Evolutionary conservation across 1,139 yeast species (phyloP).

Genomic region (Hemisphaericaspora lyxosophila): DNA sequence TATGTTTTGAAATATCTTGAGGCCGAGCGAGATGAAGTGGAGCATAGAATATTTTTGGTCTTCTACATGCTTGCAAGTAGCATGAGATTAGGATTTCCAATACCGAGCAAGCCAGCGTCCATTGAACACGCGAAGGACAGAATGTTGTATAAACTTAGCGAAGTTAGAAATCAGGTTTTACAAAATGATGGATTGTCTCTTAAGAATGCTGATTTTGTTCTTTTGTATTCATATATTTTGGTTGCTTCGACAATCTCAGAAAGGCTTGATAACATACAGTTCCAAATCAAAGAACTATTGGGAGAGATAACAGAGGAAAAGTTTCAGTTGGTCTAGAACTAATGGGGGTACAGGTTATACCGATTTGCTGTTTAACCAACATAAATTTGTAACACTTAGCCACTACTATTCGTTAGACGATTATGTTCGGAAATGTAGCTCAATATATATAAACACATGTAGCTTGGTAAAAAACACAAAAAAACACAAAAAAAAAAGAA

Average conservation of each 20-base stretch:
- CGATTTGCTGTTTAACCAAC: no score
- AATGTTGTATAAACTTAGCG: constrained; percentile 61
- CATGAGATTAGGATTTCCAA: constrained; percentile 69
- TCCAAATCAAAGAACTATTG: constrained; percentile 53
- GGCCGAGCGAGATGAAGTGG: constrained; percentile 64
- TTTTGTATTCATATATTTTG: constrained; percentile 71
- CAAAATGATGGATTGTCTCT: constrained; percentile 22
- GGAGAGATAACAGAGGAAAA: constrained; percentile 64
- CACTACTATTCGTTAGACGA: no score
- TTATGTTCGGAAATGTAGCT: no score
- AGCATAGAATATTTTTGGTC: constrained; percentile 67
- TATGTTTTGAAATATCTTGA: constrained; percentile 56
- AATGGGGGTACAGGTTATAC: no score
- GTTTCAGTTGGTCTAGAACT: constrained; percentile 42
- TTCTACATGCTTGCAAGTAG: constrained; percentile 82
- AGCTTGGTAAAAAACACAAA: no score
- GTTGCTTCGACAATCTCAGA: constrained; percentile 68
- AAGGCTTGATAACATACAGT: constrained; percentile 60
- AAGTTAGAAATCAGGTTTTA: constrained; percentile 37
- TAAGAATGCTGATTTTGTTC: constrained; percentile 68
- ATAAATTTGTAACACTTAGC: no score
- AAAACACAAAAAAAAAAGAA: no score
- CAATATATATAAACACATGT: no score
- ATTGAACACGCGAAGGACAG: constrained; percentile 75
- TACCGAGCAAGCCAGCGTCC: constrained; percentile 76